Evolutionary conservation across 169 alveolate species (phyloP), one percentile per base, ranked within the genome.

Genomic region (Cryptosporidium tyzzeri): DNA sequence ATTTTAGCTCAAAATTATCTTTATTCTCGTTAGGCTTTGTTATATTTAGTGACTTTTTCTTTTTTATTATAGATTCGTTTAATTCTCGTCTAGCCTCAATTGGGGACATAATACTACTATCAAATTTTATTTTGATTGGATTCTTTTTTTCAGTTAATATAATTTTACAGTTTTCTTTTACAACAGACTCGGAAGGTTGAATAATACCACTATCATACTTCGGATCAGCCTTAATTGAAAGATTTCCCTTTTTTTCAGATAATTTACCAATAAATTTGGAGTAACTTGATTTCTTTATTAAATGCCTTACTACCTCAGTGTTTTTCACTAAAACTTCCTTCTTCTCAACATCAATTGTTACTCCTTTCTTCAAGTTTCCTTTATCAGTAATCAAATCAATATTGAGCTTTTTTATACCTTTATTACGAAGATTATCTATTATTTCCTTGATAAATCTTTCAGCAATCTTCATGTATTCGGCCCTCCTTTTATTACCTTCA

Each of bases 381-480:
- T 65, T 33, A 14, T 33, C 50, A 3, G 71, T 33, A 65, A 37
- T 33, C 5, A 65, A 65, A 65, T 37, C 44, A 65, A 65, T 33
- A 37, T 14, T 37, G 2, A 65, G 50, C 16, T 10, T 65, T 2
- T 65, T 65, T 5, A 65, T 14, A 9, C 71, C 71, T 29, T 65
- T 65, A 2, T 26, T 16, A 7, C 10, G 71, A 31, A 65, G 71
- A 16, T 29, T 26, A 37, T 65, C 53, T 21, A 65, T 65, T 1
- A 65, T 65, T 33, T 65, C 50, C 31, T n/a, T 65, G 51, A 65
- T 65, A 35, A 65, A 18, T 33, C 50, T 65, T 16, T 37, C 71
- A 35, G 71, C 71, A 37, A 1, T 65, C 50, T 65, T 29, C 50
- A 65, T 18, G 10, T 26, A 33, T 23, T 31, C 71, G 2, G 12